A percentile compares a stretch with the other conserved stretches of the same genome.
Conservation (phyloP, 73 alveolate genomes). For the Urostyla sp. region DNA sequence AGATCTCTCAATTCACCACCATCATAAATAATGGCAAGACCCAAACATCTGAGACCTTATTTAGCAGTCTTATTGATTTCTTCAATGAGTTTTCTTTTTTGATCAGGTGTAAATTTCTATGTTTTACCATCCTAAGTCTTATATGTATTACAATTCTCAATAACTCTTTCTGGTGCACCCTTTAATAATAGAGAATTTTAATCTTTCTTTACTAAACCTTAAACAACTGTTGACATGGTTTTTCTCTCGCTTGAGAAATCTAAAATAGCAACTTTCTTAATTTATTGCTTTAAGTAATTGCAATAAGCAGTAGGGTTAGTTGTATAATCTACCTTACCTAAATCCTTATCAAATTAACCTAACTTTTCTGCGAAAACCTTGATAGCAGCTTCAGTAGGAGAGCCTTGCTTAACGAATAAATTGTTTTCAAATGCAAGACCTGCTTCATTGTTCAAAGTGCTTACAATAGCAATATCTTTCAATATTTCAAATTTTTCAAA, state of each 20-base stretch:
- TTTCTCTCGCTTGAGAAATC: constrained; percentile 98
- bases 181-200: constrained; percentile 85
- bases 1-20: constrained; percentile 58
- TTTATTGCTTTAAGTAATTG: constrained; percentile 13
- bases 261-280: constrained; percentile 77
- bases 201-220: not conserved
- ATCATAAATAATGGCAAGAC: constrained; percentile 47
- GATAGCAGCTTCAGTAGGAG: constrained; percentile 92
- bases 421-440: constrained; percentile 54
- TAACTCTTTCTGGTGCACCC: constrained; percentile 95
- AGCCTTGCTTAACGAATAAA: constrained; percentile 70
- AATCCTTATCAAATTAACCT: constrained; percentile 71
- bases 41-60: constrained; percentile 64
- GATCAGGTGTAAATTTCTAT: constrained; percentile 25
- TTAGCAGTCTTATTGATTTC: constrained; percentile 39
- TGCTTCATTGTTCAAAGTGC: constrained; percentile 70
- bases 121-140: constrained; percentile 77
- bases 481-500: constrained; percentile 20
- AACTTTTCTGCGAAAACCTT: constrained; percentile 93
- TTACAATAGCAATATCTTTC: constrained; percentile 62
- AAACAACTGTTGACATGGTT: constrained; percentile 95
- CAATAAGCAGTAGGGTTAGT: constrained; percentile 64
- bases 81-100: constrained; percentile 28
- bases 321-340: constrained; percentile 36
- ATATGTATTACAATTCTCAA: constrained; percentile 76